phyloP scores from a whole-genome alignment of 805 yeast genomes.

The Citeromyces matritensis region DNA sequence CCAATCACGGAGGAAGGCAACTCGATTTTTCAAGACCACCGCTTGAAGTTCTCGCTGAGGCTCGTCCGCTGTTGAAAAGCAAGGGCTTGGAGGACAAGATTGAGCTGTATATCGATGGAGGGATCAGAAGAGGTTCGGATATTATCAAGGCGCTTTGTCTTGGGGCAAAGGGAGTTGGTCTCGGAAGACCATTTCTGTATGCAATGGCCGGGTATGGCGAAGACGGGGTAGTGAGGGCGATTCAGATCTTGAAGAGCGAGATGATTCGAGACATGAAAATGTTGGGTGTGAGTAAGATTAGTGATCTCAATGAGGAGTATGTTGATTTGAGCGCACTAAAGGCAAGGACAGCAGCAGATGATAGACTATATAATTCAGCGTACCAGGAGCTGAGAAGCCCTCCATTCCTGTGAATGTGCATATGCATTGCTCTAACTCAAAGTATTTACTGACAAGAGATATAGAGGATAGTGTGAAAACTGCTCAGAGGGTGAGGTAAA shows the following conservation, averaged over 20 bases:
- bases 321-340: constrained; percentile 15
- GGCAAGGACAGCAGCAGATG: constrained; percentile 2
- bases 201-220: constrained; percentile 72
- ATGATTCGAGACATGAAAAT: constrained; percentile 45
- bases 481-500: no score
- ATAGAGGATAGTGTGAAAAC: no score
- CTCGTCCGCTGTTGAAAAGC: constrained; percentile 26
- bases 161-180: constrained; percentile 54
- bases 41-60: constrained; percentile 40
- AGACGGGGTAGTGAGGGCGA: constrained; percentile 47
- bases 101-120: constrained; percentile 64
- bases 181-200: constrained; percentile 66
- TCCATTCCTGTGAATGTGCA: no score
- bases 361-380: constrained; percentile 3
- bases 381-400: constrained; percentile 1
- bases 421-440: no score
- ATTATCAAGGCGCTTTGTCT: constrained; percentile 61
- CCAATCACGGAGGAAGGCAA: constrained; percentile 68
- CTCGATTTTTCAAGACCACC: constrained; percentile 49
- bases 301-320: constrained; percentile 22
- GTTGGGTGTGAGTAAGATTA: constrained; percentile 36
- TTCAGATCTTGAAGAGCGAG: constrained; percentile 41
- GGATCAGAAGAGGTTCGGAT: constrained; percentile 65
- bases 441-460: no score
- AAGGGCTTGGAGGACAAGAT: constrained; percentile 24